Conservation (phyloP, 2,329 filamentous ascomycete genomes). For the Colletotrichum sp. region DNA sequence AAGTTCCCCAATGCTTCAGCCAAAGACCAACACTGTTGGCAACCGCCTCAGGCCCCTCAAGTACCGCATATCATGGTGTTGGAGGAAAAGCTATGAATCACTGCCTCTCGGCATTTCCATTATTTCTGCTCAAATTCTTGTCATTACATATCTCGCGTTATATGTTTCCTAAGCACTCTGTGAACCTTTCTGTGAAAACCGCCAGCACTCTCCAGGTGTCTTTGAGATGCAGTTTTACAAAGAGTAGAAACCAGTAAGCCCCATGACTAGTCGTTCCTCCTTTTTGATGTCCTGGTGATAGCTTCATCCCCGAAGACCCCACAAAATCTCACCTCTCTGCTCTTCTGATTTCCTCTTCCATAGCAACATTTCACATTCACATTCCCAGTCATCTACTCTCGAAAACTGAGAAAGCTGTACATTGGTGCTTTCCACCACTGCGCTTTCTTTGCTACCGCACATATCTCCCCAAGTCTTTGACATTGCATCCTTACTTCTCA, state of each 20-base stretch:
- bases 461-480: background rate
- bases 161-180: background rate
- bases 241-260: background rate
- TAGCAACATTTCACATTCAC: background rate
- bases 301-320: background rate
- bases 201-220: background rate
- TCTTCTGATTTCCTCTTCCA: background rate
- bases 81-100: background rate
- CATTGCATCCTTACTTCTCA: background rate
- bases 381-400: background rate
- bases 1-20: background rate
- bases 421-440: background rate
- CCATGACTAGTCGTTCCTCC: background rate
- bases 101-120: background rate
- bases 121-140: background rate
- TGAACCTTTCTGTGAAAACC: background rate
- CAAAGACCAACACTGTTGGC: background rate
- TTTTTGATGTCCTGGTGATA: background rate
- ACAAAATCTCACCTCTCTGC: background rate
- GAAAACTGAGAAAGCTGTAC: background rate
- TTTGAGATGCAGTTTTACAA: background rate
- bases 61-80: background rate
- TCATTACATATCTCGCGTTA: background rate
- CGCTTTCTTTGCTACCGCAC: background rate
- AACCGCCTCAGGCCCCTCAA: rapidly evolving